These are phyloP conservation scores for Rhodomyrtus tomentosa DNA, from an alignment of 345 rosid species.

Conservation along the genomic window DNA sequence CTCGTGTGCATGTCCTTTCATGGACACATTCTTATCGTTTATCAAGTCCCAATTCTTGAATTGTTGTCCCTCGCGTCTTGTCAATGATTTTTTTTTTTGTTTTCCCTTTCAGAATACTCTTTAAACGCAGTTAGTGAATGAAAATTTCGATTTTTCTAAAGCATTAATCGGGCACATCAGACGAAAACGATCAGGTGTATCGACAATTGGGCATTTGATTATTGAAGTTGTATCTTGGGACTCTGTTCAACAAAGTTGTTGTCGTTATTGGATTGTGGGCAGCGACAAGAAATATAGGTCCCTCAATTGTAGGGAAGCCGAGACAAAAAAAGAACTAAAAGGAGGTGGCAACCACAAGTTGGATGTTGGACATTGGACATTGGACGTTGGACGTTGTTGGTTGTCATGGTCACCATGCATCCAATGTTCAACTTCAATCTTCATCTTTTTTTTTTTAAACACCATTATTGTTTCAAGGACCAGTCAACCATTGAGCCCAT, in stretches of 20 bases:
- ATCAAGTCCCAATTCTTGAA: not conserved
- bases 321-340: not conserved
- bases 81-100: not conserved
- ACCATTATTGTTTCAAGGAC: not conserved
- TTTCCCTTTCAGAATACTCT: not conserved
- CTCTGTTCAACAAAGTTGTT: not conserved
- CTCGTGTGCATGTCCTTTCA: not conserved
- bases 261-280: not conserved
- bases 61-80: not conserved
- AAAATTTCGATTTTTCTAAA: not conserved
- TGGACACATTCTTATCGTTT: not conserved
- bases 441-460: not conserved
- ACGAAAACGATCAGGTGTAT: not conserved
- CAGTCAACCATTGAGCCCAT: not conserved
- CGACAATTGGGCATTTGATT: not conserved
- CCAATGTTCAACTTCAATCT: not conserved
- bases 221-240: not conserved
- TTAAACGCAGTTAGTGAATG: not conserved
- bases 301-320: not conserved
- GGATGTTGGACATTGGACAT: not conserved
- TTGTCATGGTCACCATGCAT: not conserved
- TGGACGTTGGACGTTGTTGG: not conserved
- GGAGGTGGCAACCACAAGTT: not conserved
- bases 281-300: not conserved
- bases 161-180: not conserved